A percentile compares a stretch with the other conserved stretches of the same genome.
These are phyloP conservation scores for Trametes cinnabarina DNA, from an alignment of 768 basidiomycete genomes.

Conservation along the genomic window DNA sequence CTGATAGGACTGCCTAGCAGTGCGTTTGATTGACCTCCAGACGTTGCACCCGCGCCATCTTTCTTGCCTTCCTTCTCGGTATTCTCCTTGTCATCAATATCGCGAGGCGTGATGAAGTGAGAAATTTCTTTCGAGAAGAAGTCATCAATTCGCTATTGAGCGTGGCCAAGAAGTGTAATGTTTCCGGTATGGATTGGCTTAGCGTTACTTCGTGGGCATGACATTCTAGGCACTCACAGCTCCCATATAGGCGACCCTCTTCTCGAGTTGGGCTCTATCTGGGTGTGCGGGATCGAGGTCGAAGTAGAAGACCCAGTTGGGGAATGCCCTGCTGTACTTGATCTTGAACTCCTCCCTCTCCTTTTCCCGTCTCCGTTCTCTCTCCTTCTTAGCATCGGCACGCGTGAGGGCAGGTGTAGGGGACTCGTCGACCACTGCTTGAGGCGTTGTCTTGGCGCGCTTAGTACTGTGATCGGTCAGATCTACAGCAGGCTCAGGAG, in stretches of 20 bases:
- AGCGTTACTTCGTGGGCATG: neutral
- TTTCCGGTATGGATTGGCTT: neutral
- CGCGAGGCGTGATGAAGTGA: conserved; percentile 69
- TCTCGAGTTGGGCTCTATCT: conserved; percentile 45
- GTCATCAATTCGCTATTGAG: conserved; percentile 68
- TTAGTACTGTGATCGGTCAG: conserved; percentile 35
- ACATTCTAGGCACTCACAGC: conserved; percentile 55
- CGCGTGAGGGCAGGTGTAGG: conserved; percentile 21
- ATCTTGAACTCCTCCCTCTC: conserved; percentile 66
- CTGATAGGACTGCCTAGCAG: conserved; percentile 65
- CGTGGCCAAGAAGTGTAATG: too few species aligned
- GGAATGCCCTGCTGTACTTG: conserved; percentile 87
- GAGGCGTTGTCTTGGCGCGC: conserved; percentile 39
- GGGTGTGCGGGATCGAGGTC: conserved; percentile 55
- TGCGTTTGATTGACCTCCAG: conserved; percentile 26
- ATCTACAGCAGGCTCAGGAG: conserved; percentile 47
- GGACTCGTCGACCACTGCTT: conserved; percentile 5
- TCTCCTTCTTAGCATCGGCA: conserved; percentile 40
- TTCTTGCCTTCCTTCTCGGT: conserved; percentile 49
- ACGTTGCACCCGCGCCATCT: conserved; percentile 24
- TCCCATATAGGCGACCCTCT: conserved; percentile 64
- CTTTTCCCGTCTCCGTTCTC: conserved; percentile 46
- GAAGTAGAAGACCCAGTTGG: conserved; percentile 81
- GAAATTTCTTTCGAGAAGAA: conserved; percentile 89
- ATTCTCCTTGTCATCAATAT: conserved; percentile 67